Evolutionary conservation across 2,329 filamentous ascomycete species (phyloP).

Genomic region (Hyphodiscus sp.): DNA sequence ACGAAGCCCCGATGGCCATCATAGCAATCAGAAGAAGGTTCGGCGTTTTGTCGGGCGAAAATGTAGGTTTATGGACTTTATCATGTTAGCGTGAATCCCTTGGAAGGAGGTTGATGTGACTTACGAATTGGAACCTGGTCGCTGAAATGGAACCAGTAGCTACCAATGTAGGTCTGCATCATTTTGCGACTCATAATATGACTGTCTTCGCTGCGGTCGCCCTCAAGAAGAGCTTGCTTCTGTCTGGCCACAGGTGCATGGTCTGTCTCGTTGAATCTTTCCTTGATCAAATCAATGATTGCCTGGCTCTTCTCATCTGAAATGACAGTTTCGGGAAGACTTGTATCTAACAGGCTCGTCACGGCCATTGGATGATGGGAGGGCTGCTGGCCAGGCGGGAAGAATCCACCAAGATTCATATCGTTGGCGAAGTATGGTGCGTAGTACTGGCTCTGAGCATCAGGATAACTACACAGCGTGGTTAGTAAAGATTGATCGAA

Average conservation of each 20-base stretch:
- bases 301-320: constrained; percentile 84
- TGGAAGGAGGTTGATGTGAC: not conserved
- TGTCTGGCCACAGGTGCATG: constrained; percentile 66
- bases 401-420: constrained; percentile 48
- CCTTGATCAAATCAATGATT: constrained; percentile 73
- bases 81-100: constrained; percentile 11
- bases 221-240: constrained; percentile 72
- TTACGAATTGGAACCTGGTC: constrained; percentile 77
- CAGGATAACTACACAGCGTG: constrained; percentile 40
- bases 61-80: constrained; percentile 79
- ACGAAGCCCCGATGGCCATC: constrained; percentile 88
- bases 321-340: constrained; percentile 69
- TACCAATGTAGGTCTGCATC: constrained; percentile 92
- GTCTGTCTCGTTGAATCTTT: constrained; percentile 74
- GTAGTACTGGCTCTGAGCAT: constrained; percentile 45
- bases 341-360: constrained; percentile 75
- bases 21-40: constrained; percentile 80
- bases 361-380: constrained; percentile 84
- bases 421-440: constrained; percentile 43
- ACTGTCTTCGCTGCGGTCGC: constrained; percentile 59
- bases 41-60: constrained; percentile 79
- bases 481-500: not conserved
- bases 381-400: constrained; percentile 39
- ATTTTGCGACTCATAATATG: constrained; percentile 78
- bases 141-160: constrained; percentile 93